These are phyloP conservation scores for Viola odorata DNA, from an alignment of 345 rosid species.

Conservation along the genomic window DNA sequence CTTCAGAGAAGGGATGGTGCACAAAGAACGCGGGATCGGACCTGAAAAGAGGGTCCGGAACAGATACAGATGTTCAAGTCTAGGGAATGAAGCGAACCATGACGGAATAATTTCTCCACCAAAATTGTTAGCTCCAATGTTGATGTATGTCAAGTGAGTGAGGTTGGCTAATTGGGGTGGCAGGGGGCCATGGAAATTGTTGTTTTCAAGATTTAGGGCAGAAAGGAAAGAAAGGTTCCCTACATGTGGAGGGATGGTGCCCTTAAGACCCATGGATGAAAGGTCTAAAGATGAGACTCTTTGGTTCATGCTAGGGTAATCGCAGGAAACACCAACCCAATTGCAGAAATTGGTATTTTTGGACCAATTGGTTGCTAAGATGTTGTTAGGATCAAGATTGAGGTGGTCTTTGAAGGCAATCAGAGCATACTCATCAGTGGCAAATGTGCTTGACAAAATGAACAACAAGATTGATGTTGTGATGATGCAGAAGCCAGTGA, in stretches of 20 bases:
- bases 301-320: not conserved
- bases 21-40: not conserved
- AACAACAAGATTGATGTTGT: no score
- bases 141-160: not conserved
- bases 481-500: no score
- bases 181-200: not conserved
- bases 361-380: conserved; percentile 8
- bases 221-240: conserved; percentile 2
- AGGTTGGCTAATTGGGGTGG: not conserved
- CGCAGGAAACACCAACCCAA: conserved; percentile 8
- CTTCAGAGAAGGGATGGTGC: not conserved
- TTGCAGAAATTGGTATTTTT: conserved; percentile 1
- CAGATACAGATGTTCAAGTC: not conserved
- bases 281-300: not conserved
- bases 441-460: no score
- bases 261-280: not conserved
- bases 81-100: not conserved
- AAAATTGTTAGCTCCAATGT: not conserved
- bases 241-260: conserved; percentile 1
- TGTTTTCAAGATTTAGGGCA: not conserved
- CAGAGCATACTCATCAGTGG: conserved; percentile 8
- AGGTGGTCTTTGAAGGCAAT: conserved; percentile 10
- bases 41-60: not conserved
- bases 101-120: not conserved
- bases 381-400: conserved; percentile 7